Conservation (phyloP, 2,329 filamentous ascomycete genomes). For the Shiraia bambusicola region DNA sequence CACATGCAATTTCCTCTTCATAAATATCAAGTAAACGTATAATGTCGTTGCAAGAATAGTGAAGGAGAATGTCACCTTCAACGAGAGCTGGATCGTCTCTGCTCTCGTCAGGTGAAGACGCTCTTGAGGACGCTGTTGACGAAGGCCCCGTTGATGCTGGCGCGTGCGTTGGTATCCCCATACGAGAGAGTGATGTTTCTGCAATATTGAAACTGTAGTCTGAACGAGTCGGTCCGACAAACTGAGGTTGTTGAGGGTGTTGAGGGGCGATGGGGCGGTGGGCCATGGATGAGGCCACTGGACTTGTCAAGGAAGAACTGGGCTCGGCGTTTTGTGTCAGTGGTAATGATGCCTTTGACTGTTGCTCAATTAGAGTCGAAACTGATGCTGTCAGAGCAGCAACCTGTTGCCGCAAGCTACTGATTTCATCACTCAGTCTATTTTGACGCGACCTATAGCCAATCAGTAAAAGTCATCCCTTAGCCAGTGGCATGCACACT, state of each 20-base stretch:
- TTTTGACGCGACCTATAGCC: conserved; percentile 6
- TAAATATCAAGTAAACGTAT: conserved; percentile 16
- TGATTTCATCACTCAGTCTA: conserved; percentile 15
- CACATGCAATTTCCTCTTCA: conserved; percentile 18
- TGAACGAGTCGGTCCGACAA: conserved; percentile 22
- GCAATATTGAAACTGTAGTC: conserved; percentile 25
- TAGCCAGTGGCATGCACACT: conserved; percentile 5
- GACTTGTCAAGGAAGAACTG: background rate
- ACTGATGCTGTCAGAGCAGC: conserved; percentile 6
- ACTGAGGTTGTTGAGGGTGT: conserved; percentile 14
- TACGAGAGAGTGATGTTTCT: conserved; percentile 16
- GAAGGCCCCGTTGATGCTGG: conserved; percentile 2
- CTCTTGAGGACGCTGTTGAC: conserved; percentile 13
- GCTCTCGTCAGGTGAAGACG: conserved; percentile 7
- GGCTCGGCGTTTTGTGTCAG: background rate
- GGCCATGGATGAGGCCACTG: background rate
- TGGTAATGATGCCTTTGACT: background rate
- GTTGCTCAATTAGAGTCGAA: background rate
- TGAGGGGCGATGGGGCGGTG: background rate
- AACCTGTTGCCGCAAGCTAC: conserved; percentile 15
- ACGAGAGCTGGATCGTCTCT: background rate
- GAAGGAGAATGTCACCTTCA: conserved; percentile 5
- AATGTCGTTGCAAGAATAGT: conserved; percentile 12
- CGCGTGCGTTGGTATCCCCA: conserved; percentile 13
- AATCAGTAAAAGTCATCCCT: background rate